phyloP scores from a whole-genome alignment of 2,329 filamentous ascomycete genomes.

The Beauveria caledonica region DNA sequence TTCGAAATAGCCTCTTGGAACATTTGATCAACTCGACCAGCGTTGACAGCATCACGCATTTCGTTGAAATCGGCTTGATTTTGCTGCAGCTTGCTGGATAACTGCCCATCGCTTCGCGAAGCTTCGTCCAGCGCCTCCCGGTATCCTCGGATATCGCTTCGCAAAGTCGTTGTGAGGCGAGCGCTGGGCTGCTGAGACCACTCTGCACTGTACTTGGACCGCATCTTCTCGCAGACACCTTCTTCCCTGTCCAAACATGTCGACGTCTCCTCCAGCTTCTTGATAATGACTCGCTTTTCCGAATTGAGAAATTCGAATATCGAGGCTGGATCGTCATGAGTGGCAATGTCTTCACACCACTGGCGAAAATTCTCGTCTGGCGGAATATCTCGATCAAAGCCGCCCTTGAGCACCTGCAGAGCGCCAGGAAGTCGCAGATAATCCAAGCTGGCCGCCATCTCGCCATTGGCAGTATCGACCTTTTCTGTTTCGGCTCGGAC shows the following conservation, averaged over 20 bases:
- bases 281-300: slow-evolving; percentile 68
- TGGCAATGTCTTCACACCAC: slow-evolving; percentile 90
- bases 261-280: slow-evolving; percentile 66
- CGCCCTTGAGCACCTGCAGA: slow-evolving; percentile 84
- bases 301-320: slow-evolving; percentile 73
- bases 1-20: slow-evolving; percentile 84
- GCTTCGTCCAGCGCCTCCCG: slow-evolving; percentile 85
- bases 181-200: slow-evolving; percentile 98
- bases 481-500: slow-evolving; percentile 89
- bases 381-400: slow-evolving; percentile 78
- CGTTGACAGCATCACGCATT: slow-evolving; percentile 83
- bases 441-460: slow-evolving; percentile 92
- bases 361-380: slow-evolving; percentile 86
- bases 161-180: slow-evolving; percentile 75
- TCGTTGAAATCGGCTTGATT: slow-evolving; percentile 88
- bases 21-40: slow-evolving; percentile 76
- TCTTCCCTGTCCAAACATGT: slow-evolving; percentile 96
- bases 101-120: slow-evolving; percentile 72
- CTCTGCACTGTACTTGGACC: slow-evolving; percentile 88
- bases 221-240: slow-evolving; percentile 98
- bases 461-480: slow-evolving; percentile 84
- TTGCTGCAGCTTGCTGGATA: slow-evolving; percentile 76
- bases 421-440: slow-evolving; percentile 86
- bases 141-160: slow-evolving; percentile 81
- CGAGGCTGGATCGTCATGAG: slow-evolving; percentile 68